phyloP scores from a whole-genome alignment of 139 green algal genomes.

The Monoraphidium neglectum region DNA sequence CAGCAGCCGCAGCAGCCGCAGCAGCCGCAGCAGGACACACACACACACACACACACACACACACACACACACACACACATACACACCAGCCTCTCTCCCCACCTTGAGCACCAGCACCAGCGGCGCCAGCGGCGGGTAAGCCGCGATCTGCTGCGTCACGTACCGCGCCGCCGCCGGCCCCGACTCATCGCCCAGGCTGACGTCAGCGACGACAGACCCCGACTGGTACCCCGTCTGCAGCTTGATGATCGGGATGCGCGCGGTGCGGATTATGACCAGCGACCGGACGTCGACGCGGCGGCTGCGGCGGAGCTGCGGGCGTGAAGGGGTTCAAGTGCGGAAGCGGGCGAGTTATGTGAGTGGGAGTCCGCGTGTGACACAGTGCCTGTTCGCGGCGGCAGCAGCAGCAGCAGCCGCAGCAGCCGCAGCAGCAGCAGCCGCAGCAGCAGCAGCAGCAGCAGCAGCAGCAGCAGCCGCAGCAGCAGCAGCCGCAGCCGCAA shows the following conservation, averaged over 20 bases:
- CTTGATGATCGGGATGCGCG: constrained; percentile 68
- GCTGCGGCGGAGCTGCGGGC: constrained; percentile 26
- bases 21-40: not conserved
- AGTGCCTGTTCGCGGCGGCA: no score
- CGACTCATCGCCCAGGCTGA: constrained; percentile 54
- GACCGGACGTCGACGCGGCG: constrained; percentile 35
- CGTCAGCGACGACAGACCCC: constrained; percentile 44
- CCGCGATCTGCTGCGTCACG: constrained; percentile 44
- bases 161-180: constrained; percentile 50
- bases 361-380: no score
- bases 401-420: no score
- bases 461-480: no score
- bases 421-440: no score
- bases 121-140: constrained; percentile 10
- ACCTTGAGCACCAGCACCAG: constrained; percentile 28
- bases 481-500: no score
- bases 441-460: no score
- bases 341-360: no score
- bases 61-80: constrained; percentile 3
- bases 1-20: no score
- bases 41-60: not conserved
- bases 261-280: constrained; percentile 52
- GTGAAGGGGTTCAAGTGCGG: no score
- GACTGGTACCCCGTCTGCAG: constrained; percentile 17
- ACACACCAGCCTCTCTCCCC: not conserved